phyloP scores from a whole-genome alignment of 768 basidiomycete genomes.

The Lactarius quietus region DNA sequence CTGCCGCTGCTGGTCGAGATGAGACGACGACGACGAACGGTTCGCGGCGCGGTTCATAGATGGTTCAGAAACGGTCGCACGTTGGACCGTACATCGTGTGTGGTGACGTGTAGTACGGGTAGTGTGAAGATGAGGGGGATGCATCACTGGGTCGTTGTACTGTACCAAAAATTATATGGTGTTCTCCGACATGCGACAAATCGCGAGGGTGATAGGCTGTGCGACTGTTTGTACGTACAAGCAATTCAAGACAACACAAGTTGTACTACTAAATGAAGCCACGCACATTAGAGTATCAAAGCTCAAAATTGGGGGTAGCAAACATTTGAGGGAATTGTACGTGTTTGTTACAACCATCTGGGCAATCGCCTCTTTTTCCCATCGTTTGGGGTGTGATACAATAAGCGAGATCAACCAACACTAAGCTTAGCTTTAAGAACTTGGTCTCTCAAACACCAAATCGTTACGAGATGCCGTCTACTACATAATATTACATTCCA shows the following conservation, averaged over 20 bases:
- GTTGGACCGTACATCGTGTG: conserved; percentile 47
- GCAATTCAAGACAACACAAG: not conserved
- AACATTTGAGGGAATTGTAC: too few species aligned
- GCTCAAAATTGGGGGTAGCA: too few species aligned
- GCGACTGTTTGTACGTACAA: not conserved
- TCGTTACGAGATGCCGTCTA: not conserved
- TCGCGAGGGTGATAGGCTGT: not conserved
- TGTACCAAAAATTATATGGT: not conserved
- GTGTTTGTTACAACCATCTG: too few species aligned
- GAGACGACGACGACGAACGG: conserved; percentile 39
- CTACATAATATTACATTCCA: not conserved
- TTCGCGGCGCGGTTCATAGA: conserved; percentile 65
- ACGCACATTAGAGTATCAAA: too few species aligned
- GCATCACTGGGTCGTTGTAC: not conserved
- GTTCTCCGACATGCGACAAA: not conserved
- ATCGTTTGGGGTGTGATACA: too few species aligned
- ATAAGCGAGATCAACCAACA: not conserved
- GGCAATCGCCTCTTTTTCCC: too few species aligned
- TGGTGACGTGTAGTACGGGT: conserved; percentile 28
- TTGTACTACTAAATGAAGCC: not conserved
- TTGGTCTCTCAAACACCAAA: too few species aligned
- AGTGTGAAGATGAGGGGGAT: not conserved
- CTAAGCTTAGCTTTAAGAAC: not conserved
- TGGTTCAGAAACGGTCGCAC: conserved; percentile 57
- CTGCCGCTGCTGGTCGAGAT: conserved; percentile 30